Conservation (phyloP, 2,329 filamentous ascomycete genomes). For the Tolypocladium endophyticum region DNA sequence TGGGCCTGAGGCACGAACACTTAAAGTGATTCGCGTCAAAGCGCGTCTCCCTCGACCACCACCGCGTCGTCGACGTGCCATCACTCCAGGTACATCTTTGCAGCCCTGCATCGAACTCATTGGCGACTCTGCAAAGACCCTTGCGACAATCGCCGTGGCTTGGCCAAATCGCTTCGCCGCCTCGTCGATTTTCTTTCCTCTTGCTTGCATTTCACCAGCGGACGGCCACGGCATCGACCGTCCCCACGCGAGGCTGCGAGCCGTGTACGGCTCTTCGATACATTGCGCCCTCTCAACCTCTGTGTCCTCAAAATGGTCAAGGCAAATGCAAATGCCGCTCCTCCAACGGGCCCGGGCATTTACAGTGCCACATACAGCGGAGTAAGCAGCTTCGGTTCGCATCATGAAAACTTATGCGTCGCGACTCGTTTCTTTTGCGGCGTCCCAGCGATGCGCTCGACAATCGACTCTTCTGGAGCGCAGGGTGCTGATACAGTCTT, state of each 20-base stretch:
- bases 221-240: background rate
- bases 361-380: slow-evolving; percentile 62
- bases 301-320: slow-evolving; percentile 34
- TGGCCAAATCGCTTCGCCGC: background rate
- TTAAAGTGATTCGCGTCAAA: slow-evolving; percentile 27
- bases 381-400: slow-evolving; percentile 30
- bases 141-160: background rate
- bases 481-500: background rate
- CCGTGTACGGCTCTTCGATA: background rate
- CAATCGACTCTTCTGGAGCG: background rate
- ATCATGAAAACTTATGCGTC: background rate
- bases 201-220: background rate
- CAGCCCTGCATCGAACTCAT: slow-evolving; percentile 8
- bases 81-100: slow-evolving; percentile 15
- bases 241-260: background rate
- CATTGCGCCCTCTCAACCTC: slow-evolving; percentile 6
- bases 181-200: background rate
- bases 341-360: slow-evolving; percentile 34
- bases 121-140: background rate
- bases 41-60: slow-evolving; percentile 21
- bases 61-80: slow-evolving; percentile 27
- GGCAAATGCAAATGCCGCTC: slow-evolving; percentile 15
- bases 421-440: background rate
- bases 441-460: background rate
- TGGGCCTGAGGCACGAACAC: slow-evolving; percentile 22